Percentiles rank a stretch among this genome's conserved stretches.
Evolutionary conservation across 2,329 filamentous ascomycete species (phyloP).

Genomic region (Ascochyta pisi): DNA sequence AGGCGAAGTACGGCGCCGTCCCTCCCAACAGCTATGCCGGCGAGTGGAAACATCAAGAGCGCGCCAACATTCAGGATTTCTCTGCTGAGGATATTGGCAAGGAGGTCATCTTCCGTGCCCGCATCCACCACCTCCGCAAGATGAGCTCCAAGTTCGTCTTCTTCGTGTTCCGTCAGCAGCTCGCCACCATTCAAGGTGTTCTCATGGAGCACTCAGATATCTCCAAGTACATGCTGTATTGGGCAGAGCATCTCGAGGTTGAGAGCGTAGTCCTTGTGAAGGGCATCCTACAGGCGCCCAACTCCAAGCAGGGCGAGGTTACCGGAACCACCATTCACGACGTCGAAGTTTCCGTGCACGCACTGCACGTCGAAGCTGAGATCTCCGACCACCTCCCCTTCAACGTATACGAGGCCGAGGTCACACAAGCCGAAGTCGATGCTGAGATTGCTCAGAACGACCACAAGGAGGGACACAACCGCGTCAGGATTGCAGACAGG

Average conservation of each 20-base stretch:
- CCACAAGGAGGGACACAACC: slow-evolving; percentile 62
- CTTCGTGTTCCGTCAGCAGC: slow-evolving; percentile 83
- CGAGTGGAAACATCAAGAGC: slow-evolving; percentile 56
- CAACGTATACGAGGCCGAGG: slow-evolving; percentile 73
- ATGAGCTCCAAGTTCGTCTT: slow-evolving; percentile 86
- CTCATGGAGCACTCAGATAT: slow-evolving; percentile 68
- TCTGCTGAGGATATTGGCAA: slow-evolving; percentile 62
- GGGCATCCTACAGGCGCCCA: slow-evolving; percentile 75
- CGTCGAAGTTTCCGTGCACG: slow-evolving; percentile 75
- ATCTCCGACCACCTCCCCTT: slow-evolving; percentile 70
- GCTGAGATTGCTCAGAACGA: slow-evolving; percentile 59
- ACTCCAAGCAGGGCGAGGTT: slow-evolving; percentile 69
- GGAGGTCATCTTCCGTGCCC: slow-evolving; percentile 70
- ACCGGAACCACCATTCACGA: slow-evolving; percentile 77
- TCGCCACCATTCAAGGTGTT: slow-evolving; percentile 83
- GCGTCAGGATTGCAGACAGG: slow-evolving; percentile 71
- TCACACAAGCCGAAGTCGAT: slow-evolving; percentile 64
- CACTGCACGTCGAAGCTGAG: slow-evolving; percentile 67
- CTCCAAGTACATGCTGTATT: slow-evolving; percentile 79
- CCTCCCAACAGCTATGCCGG: slow-evolving; percentile 66
- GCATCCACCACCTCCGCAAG: slow-evolving; percentile 79
- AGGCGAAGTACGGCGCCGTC: slow-evolving; percentile 64
- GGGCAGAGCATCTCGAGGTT: slow-evolving; percentile 81
- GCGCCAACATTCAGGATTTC: slow-evolving; percentile 60
- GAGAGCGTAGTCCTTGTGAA: slow-evolving; percentile 81